Evolutionary conservation across 305 asterid genomes (phyloP).

Genomic region (Fraxinus sp.): DNA sequence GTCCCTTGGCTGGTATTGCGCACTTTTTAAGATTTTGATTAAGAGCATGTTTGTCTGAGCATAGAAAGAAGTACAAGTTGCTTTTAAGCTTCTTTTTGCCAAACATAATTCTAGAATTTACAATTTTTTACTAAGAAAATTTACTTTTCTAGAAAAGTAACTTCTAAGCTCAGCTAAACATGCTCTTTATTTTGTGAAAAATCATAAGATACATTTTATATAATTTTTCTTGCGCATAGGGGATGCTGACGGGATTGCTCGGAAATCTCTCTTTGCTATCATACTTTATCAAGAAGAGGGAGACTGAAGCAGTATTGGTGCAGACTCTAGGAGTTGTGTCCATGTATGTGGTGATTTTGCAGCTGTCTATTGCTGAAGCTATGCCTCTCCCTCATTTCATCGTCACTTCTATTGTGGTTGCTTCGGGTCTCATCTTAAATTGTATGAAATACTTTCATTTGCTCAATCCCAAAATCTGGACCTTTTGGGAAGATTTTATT

Average conservation of each 20-base stretch:
- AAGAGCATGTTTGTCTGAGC: not conserved
- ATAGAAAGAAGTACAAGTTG: not conserved
- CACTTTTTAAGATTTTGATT: conserved; percentile 17
- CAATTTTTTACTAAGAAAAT: not conserved
- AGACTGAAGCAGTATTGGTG: conserved; percentile 79
- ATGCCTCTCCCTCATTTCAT: conserved; percentile 91
- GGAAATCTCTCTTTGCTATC: conserved; percentile 89
- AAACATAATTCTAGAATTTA: not conserved
- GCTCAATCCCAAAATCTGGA: conserved; percentile 70
- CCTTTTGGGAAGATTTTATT: conserved; percentile 86
- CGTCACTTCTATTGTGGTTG: conserved; percentile 67
- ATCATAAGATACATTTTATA: not conserved
- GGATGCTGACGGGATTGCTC: conserved; percentile 96
- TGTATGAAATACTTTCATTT: conserved; percentile 61
- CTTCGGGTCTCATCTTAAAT: conserved; percentile 68
- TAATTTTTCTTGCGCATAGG: conserved; percentile 40
- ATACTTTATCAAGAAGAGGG: conserved; percentile 87
- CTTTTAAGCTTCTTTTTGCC: not conserved
- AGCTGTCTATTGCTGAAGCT: conserved; percentile 89
- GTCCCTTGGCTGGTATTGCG: conserved; percentile 93
- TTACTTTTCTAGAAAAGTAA: not conserved
- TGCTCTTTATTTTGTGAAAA: not conserved
- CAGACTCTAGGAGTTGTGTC: conserved; percentile 88
- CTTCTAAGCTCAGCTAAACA: not conserved
- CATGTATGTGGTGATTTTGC: conserved; percentile 72